Base-by-base conservation (phyloP, 2,329 filamentous ascomycete species). In the Botrytis elliptica region DNA sequence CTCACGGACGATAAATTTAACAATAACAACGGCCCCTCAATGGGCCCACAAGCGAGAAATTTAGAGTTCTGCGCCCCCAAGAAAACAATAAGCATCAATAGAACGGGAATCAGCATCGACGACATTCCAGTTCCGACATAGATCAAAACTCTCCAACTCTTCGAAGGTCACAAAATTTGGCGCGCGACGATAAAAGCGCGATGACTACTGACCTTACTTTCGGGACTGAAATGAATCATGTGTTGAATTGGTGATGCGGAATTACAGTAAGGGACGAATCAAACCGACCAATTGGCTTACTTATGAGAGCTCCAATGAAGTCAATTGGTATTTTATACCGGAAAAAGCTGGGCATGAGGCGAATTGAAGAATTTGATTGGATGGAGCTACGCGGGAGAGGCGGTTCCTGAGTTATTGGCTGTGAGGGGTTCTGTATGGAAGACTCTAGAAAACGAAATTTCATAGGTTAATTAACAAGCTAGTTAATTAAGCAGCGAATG, bases 31-130 rank as follows among this genome's bases (percentile, higher is more conserved):
- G 60, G 60, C 70, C n/a, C 36, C n/a, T 67, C 63, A 36, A 72
- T 65, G 38, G 70, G 46, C 20, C 46, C 20, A 65, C 46, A 72
- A 72, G 70, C 70, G 70, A 72, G 70, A 59, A 46, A 72, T 57
- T n/a, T 55, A 52, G 3, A 33, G 22, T 67, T 42, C 46, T 67
- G n/a, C 70, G 70, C 70, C 70, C 62, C 70, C 62, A 72, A 67
- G 46, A 71, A 66, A 66, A 71, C 36, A 52, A 59, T 22, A 44
- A 36, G 38, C 29, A 72, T 67, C 38, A 66, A 67, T 20, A 57
- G 3, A 46, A 55, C 12, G 36, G 25, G 2, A 49, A 66, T 25
- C 9, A 20, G 25, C 44, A 65, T 40, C 18, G 20, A 29, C 49
- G 9, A 33, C 4, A n/a, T 33, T 40, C 44, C 3, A 22, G 12